Evolutionary conservation across 768 basidiomycete genomes (phyloP).

Genomic region (Phaeolepiota aurea): DNA sequence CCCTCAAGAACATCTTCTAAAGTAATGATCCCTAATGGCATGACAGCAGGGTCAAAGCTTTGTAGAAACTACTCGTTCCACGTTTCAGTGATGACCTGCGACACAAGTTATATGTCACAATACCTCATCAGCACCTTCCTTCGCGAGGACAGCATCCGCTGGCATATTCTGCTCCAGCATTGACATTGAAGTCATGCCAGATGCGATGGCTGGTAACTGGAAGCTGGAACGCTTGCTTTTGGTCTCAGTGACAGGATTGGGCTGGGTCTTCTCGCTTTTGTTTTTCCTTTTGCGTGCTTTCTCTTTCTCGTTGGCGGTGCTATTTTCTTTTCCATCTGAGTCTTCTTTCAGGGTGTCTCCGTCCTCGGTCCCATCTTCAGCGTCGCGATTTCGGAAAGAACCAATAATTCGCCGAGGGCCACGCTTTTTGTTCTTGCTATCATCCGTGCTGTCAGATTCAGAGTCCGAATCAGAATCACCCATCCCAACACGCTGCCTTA

Average conservation of each 20-base stretch:
- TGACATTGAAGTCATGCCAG: constrained; percentile 35
- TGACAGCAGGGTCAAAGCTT: constrained; percentile 71
- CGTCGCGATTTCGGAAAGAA: constrained; percentile 12
- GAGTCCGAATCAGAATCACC: constrained; percentile 52
- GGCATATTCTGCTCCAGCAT: constrained; percentile 78
- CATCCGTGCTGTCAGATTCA: constrained; percentile 17
- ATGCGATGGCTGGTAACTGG: constrained; percentile 23
- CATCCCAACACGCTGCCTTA: constrained; percentile 69
- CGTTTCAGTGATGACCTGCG: neutral
- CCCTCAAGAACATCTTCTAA: constrained; percentile 91
- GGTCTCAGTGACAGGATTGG: constrained; percentile 8
- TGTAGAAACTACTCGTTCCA: constrained; percentile 54
- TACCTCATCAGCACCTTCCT: constrained; percentile 70
- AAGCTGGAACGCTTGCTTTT: constrained; percentile 25
- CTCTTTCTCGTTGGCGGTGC: neutral
- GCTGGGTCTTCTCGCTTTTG: neutral
- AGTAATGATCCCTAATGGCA: constrained; percentile 88
- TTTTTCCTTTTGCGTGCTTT: neutral
- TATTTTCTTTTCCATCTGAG: neutral
- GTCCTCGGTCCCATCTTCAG: constrained; percentile 21
- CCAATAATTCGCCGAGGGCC: constrained; percentile 9
- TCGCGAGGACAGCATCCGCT: constrained; percentile 76
- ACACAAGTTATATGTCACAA: neutral
- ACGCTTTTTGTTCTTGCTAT: constrained; percentile 18
- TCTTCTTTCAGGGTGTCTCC: constrained; percentile 17